A percentile compares a stretch with the other conserved stretches of the same genome.
Evolutionary conservation across 192 early-diverging fungal species (phyloP).

Genomic region (Coemansia umbellata): DNA sequence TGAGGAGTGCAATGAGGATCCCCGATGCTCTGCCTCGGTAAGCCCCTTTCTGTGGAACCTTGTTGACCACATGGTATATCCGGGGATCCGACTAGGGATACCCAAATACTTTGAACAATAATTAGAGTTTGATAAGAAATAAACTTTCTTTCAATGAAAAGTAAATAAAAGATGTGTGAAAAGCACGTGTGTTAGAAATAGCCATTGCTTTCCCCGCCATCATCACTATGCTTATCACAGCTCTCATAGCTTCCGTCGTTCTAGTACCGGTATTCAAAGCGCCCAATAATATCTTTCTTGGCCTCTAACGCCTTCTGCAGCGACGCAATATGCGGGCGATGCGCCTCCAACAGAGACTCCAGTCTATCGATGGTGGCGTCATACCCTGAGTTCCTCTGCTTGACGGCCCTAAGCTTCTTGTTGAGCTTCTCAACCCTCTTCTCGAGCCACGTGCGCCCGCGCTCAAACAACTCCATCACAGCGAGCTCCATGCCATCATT

Average conservation of each 20-base stretch:
- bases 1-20: not conserved
- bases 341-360: constrained; percentile 3
- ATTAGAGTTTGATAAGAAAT: too few relatives aligned
- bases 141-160: not conserved
- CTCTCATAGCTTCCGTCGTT: not conserved
- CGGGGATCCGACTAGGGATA: constrained; percentile 16
- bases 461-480: not conserved
- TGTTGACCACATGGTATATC: constrained; percentile 31
- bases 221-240: not conserved
- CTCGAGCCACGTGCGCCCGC: not conserved
- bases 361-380: constrained; percentile 1
- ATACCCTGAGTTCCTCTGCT: not conserved
- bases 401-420: not conserved
- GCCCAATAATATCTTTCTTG: constrained; percentile 2
- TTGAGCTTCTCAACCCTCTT: not conserved
- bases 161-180: not conserved
- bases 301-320: constrained; percentile 10
- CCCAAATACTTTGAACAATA: not conserved
- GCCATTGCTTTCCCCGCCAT: too few relatives aligned
- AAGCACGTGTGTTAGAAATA: not conserved
- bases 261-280: not conserved
- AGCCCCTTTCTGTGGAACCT: constrained; percentile 22
- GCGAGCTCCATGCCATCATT: too few relatives aligned
- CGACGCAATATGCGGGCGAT: constrained; percentile 6
- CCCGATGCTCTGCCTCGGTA: constrained; percentile 11